phyloP scores from a whole-genome alignment of 768 basidiomycete genomes.

The Mrakia hoshinonis region DNA sequence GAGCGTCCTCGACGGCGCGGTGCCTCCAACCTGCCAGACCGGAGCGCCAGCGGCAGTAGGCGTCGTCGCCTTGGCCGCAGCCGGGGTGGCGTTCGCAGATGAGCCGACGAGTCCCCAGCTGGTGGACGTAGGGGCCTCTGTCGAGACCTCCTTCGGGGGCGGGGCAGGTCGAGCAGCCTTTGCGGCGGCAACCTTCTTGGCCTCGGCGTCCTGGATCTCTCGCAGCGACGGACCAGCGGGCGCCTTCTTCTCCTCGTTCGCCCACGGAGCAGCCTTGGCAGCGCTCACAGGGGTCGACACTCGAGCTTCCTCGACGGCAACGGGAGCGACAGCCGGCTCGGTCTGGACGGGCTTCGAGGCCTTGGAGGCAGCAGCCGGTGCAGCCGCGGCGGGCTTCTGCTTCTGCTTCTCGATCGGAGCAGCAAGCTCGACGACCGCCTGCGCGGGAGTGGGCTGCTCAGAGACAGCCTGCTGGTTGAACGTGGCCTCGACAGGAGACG shows the following conservation, averaged over 20 bases:
- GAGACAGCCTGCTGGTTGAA: background rate
- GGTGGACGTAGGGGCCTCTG: constrained; percentile 32
- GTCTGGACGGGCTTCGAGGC: constrained; percentile 29
- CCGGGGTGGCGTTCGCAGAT: background rate
- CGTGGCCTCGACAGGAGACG: constrained; percentile 30
- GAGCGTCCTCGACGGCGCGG: constrained; percentile 64
- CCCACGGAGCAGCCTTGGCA: constrained; percentile 39
- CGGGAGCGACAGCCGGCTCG: constrained; percentile 5
- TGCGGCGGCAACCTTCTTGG: constrained; percentile 60
- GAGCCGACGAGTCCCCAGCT: constrained; percentile 39
- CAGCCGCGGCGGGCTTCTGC: constrained; percentile 26
- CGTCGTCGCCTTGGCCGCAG: constrained; percentile 34
- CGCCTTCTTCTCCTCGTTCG: constrained; percentile 48
- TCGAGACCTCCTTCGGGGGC: constrained; percentile 40
- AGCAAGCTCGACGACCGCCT: constrained; percentile 31
- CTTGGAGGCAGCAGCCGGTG: constrained; percentile 22
- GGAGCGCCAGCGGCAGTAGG: constrained; percentile 37
- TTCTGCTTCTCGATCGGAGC: constrained; percentile 20
- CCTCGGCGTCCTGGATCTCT: constrained; percentile 92
- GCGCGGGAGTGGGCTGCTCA: constrained; percentile 27
- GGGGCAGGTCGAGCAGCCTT: constrained; percentile 41
- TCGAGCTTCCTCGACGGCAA: constrained; percentile 12
- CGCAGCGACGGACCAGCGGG: constrained; percentile 58
- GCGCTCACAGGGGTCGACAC: constrained; percentile 6
- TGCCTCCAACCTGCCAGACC: constrained; percentile 40